Conservation (phyloP, 345 rosid species). For the Populus tremula region DNA sequence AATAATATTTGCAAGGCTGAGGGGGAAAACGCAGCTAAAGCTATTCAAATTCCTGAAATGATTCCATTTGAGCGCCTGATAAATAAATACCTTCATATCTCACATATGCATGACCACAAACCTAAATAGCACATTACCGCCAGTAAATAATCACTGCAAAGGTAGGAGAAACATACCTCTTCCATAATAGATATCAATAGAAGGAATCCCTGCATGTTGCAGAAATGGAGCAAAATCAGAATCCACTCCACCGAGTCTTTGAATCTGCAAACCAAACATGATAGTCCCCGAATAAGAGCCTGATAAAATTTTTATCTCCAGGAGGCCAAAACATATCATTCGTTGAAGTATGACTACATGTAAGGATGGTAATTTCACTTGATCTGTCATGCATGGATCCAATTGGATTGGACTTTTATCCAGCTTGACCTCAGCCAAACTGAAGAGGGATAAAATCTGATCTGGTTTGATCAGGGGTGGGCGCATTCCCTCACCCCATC, state of each 20-base stretch:
- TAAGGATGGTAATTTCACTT: no score
- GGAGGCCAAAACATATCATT: slow-evolving; percentile 5
- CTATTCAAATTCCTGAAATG: background rate
- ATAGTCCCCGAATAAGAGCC: background rate
- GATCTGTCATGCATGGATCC: no score
- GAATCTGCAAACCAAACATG: slow-evolving; percentile 50
- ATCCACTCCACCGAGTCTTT: slow-evolving; percentile 77
- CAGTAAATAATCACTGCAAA: background rate
- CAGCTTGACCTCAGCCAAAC: no score
- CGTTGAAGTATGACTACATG: background rate
- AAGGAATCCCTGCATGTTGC: slow-evolving; percentile 90
- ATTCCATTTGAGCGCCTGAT: background rate
- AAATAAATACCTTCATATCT: background rate
- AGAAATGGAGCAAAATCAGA: slow-evolving; percentile 96
- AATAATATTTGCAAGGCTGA: background rate
- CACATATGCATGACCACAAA: background rate
- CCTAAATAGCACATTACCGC: background rate
- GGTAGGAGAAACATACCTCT: slow-evolving; percentile 46
- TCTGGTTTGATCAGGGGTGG: no score
- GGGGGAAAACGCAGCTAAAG: background rate
- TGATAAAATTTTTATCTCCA: slow-evolving; percentile 3
- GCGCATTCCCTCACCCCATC: no score
- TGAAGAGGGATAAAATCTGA: no score
- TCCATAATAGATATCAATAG: slow-evolving; percentile 86
- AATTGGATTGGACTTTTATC: no score